phyloP scores from a whole-genome alignment of 1,139 yeast species.

The Nakaseomyces uthaithaninus region DNA sequence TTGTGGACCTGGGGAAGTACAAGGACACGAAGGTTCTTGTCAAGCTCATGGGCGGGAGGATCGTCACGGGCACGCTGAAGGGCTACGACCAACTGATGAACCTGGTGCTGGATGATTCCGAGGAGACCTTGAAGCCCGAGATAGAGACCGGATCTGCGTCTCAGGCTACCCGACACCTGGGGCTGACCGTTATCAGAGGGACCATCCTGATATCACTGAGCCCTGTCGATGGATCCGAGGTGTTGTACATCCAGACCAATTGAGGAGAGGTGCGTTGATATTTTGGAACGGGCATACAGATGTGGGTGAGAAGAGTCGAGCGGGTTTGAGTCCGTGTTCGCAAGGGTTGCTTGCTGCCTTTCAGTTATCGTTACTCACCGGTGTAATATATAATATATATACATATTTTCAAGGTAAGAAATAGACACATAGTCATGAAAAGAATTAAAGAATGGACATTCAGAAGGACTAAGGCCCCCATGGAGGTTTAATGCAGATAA shows the following conservation, averaged over 20 bases:
- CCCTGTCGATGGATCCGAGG: slow-evolving; percentile 76
- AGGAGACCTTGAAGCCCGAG: slow-evolving; percentile 58
- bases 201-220: slow-evolving; percentile 73
- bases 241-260: slow-evolving; percentile 38
- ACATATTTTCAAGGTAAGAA: too few species aligned
- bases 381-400: too few species aligned
- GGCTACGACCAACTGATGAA: slow-evolving; percentile 94
- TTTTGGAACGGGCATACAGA: too few species aligned
- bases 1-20: slow-evolving; percentile 71
- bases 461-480: too few species aligned
- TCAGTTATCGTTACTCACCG: too few species aligned
- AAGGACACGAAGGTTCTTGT: slow-evolving; percentile 68
- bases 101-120: slow-evolving; percentile 77
- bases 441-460: too few species aligned
- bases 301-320: too few species aligned
- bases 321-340: too few species aligned
- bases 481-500: too few species aligned
- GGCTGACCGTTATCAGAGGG: slow-evolving; percentile 80
- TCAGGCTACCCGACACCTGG: slow-evolving; percentile 53
- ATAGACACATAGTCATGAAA: too few species aligned
- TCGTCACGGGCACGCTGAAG: slow-evolving; percentile 65
- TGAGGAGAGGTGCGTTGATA: too few species aligned
- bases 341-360: too few species aligned
- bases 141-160: slow-evolving; percentile 42
- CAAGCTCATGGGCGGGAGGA: slow-evolving; percentile 82